phyloP scores from a whole-genome alignment of 306 rosid genomes.

The Casuarina cunninghamiana region DNA sequence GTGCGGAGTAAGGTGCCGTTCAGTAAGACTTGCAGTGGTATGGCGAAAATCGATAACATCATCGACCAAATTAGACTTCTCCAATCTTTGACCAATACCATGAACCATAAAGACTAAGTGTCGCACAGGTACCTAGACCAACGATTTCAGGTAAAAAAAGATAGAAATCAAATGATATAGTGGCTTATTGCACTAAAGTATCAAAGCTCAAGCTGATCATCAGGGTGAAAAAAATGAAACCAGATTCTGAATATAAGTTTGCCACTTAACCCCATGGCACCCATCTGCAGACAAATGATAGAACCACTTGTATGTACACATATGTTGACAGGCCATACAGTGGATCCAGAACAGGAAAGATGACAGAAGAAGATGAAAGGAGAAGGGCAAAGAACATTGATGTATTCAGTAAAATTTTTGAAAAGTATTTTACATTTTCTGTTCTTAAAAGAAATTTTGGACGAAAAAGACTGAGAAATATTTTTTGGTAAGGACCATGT shows the following conservation, averaged over 20 bases:
- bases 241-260: neutral
- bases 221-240: neutral
- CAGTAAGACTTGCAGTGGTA: slow-evolving; percentile 81
- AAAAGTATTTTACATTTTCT: too few relatives aligned
- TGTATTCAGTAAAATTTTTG: too few relatives aligned
- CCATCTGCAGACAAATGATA: neutral
- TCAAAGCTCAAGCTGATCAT: neutral
- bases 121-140: slow-evolving; percentile 84
- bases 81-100: slow-evolving; percentile 99
- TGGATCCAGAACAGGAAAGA: neutral
- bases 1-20: slow-evolving; percentile 76
- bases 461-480: too few relatives aligned
- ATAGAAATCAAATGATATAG: slow-evolving; percentile 15
- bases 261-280: neutral
- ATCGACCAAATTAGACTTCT: slow-evolving; percentile 96
- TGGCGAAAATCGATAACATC: slow-evolving; percentile 80
- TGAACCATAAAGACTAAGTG: slow-evolving; percentile 99
- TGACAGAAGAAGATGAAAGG: neutral
- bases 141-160: slow-evolving; percentile 16
- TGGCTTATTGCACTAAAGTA: neutral
- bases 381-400: neutral
- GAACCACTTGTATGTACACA: neutral
- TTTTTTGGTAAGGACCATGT: too few relatives aligned
- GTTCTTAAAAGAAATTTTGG: too few relatives aligned
- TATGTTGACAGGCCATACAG: neutral